Conservation (phyloP, 768 basidiomycete genomes). For the Daedaleopsis sinensis region DNA sequence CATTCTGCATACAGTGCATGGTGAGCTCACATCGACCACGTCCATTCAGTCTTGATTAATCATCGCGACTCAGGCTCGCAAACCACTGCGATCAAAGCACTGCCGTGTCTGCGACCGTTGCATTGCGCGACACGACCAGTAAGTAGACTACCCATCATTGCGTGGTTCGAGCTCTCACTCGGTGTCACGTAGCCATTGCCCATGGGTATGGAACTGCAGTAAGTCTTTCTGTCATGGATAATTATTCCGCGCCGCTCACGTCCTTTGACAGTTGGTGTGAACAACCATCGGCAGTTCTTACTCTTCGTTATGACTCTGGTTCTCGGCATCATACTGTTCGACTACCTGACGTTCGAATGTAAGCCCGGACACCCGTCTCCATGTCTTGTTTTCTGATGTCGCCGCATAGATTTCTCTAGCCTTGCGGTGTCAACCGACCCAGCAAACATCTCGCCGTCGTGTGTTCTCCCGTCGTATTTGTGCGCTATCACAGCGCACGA, state of each 20-base stretch:
- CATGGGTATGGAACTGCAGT: slow-evolving; percentile 99
- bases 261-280: slow-evolving; percentile 67
- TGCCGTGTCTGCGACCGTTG: slow-evolving; percentile 92
- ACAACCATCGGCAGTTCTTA: slow-evolving; percentile 96
- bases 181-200: slow-evolving; percentile 73
- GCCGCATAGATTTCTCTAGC: slow-evolving; percentile 56
- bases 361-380: slow-evolving; percentile 33
- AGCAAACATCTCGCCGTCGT: slow-evolving; percentile 54
- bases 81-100: slow-evolving; percentile 93
- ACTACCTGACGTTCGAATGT: slow-evolving; percentile 86
- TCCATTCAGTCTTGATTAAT: background rate
- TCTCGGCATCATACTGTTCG: slow-evolving; percentile 76
- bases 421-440: slow-evolving; percentile 40
- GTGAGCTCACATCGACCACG: slow-evolving; percentile 39
- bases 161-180: slow-evolving; percentile 5
- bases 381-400: background rate
- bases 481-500: slow-evolving; percentile 76
- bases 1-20: slow-evolving; percentile 97
- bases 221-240: slow-evolving; percentile 30
- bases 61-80: slow-evolving; percentile 58
- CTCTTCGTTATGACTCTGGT: slow-evolving; percentile 91
- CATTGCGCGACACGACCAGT: slow-evolving; percentile 93
- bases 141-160: slow-evolving; percentile 33
- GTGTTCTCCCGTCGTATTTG: slow-evolving; percentile 66
- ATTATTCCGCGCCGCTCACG: slow-evolving; percentile 3